Evolutionary conservation across 345 rosid genomes (phyloP).

Genomic region (Aegle marmelos): DNA sequence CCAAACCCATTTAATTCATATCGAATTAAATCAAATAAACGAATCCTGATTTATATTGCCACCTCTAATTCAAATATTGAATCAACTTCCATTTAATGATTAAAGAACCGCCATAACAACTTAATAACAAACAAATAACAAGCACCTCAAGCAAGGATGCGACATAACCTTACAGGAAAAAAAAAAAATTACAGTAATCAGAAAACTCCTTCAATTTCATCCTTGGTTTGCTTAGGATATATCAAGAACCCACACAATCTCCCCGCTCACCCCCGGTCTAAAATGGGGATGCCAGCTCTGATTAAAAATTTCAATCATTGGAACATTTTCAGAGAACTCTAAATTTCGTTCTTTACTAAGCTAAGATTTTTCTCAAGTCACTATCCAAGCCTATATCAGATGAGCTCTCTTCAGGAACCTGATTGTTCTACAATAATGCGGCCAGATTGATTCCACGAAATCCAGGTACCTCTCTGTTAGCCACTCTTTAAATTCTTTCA

Average conservation of each 20-base stretch:
- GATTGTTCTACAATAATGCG: conserved; percentile 89
- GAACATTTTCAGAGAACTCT: conserved; percentile 13
- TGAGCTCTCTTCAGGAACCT: conserved; percentile 92
- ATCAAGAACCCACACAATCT: conserved; percentile 4
- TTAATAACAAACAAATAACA: background rate
- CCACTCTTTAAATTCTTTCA: conserved; percentile 60
- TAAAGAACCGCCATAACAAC: background rate
- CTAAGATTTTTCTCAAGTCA: conserved; percentile 12
- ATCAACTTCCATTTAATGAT: background rate
- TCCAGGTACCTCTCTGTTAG: conserved; percentile 68
- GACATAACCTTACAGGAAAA: conserved; percentile 11
- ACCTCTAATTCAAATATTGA: too few relatives aligned
- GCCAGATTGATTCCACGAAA: conserved; percentile 86
- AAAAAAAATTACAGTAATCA: conserved; percentile 23
- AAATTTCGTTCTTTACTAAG: conserved; percentile 3
- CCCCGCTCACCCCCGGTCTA: conserved; percentile 13
- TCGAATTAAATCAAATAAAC: too few relatives aligned
- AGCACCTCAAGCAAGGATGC: conserved; percentile 2
- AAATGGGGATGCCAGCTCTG: conserved; percentile 35
- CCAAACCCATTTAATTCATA: too few relatives aligned
- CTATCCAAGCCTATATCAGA: conserved; percentile 41
- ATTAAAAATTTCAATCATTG: conserved; percentile 17
- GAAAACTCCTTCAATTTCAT: background rate
- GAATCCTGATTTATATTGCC: too few relatives aligned
- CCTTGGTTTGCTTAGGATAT: conserved; percentile 9